phyloP scores from a whole-genome alignment of 2,329 filamentous ascomycete genomes.

The Neobulgaria alba region DNA sequence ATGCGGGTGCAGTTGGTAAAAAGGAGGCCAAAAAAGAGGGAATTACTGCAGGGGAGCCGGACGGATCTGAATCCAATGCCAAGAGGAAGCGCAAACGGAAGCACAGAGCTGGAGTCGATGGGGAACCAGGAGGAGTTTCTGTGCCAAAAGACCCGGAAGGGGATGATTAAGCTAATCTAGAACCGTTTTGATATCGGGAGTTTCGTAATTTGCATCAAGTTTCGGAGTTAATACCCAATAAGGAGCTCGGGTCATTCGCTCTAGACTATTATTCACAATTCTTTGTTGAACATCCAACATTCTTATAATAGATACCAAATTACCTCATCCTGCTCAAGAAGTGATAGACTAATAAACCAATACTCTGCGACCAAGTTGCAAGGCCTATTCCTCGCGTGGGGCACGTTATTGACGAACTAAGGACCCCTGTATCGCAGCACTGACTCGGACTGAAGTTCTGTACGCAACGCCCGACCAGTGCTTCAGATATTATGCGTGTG shows the following conservation, averaged over 20 bases:
- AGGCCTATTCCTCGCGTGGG: too few relatives aligned
- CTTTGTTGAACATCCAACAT: too few relatives aligned
- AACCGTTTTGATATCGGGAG: conserved; percentile 12
- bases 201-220: conserved; percentile 4
- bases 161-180: conserved; percentile 10
- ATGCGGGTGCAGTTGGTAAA: not conserved
- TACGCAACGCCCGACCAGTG: conserved; percentile 4
- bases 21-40: not conserved
- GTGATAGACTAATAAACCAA: too few relatives aligned
- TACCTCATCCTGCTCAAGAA: too few relatives aligned
- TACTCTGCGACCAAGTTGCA: too few relatives aligned
- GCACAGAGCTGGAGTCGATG: conserved; percentile 1
- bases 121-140: not conserved
- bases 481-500: conserved; percentile 15
- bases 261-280: too few relatives aligned
- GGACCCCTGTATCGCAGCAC: too few relatives aligned
- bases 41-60: not conserved
- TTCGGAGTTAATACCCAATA: conserved; percentile 14
- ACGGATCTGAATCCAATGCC: not conserved
- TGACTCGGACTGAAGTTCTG: too few relatives aligned
- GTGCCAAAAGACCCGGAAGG: conserved; percentile 10
- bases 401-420: too few relatives aligned
- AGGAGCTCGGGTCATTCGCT: not conserved
- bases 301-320: too few relatives aligned
- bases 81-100: conserved; percentile 5